Conservation (phyloP, 2,329 filamentous ascomycete genomes). For the Cladophialophora yegresii region DNA sequence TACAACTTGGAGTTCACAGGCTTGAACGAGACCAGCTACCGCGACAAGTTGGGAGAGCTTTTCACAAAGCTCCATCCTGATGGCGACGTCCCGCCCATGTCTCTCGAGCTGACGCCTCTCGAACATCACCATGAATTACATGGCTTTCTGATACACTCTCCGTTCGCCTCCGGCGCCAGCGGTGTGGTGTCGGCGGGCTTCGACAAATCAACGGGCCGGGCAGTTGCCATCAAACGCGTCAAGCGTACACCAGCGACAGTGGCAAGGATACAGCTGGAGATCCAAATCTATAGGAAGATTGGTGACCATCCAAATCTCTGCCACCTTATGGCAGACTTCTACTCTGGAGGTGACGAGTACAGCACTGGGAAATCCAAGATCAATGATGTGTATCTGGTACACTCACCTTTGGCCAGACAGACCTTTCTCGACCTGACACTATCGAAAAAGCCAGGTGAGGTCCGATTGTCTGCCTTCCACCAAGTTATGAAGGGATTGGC, state of each 20-base stretch:
- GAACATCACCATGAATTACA: slow-evolving; percentile 22
- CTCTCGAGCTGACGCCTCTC: slow-evolving; percentile 20
- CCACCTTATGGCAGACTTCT: slow-evolving; percentile 16
- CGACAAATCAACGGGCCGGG: slow-evolving; percentile 16
- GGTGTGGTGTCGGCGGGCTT: slow-evolving; percentile 24
- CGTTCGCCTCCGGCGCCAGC: slow-evolving; percentile 19
- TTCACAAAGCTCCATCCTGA: slow-evolving; percentile 8
- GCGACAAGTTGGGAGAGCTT: slow-evolving; percentile 12
- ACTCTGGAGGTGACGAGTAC: slow-evolving; percentile 21
- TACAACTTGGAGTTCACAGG: slow-evolving; percentile 21
- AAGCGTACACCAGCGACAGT: slow-evolving; percentile 15
- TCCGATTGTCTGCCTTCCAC: slow-evolving; percentile 64
- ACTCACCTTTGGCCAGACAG: slow-evolving; percentile 17
- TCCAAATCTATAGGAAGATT: slow-evolving; percentile 16
- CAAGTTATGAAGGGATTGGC: slow-evolving; percentile 86
- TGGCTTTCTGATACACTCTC: slow-evolving; percentile 23
- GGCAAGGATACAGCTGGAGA: slow-evolving; percentile 14
- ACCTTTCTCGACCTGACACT: slow-evolving; percentile 16
- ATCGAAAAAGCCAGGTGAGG: slow-evolving; percentile 8
- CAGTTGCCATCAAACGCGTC: slow-evolving; percentile 23
- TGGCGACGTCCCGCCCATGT: slow-evolving; percentile 15
- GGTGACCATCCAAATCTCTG: slow-evolving; percentile 23
- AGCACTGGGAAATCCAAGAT: slow-evolving; percentile 20
- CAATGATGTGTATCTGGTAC: slow-evolving; percentile 24
- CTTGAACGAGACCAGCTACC: slow-evolving; percentile 14